Base-by-base conservation (phyloP, 306 rosid genomes). In the Phaseolus lunatus region DNA sequence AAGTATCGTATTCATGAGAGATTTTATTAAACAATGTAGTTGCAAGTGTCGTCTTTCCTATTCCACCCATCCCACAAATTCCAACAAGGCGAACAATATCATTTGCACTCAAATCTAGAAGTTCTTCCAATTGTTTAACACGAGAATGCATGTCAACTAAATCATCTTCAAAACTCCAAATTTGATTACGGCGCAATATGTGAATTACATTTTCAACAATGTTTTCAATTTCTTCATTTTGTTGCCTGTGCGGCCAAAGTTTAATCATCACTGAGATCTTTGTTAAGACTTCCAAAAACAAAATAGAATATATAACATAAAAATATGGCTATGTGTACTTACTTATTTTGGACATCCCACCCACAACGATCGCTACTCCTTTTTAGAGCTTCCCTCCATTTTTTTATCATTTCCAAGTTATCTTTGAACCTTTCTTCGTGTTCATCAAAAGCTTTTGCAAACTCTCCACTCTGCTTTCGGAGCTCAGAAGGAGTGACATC, bases 61-160 rank as follows among this genome's bases (percentile, higher is more conserved):
- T 49, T 14, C 84, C 82, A 10, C 81, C 72, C 82, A 84, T 80
- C 0, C 82, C 82, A 50, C 59, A 15, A 39, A 84, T 64, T 4
- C 84, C 84, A 0, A 68, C 23, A 29, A 16, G 50, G 14, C 76
- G 37, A 56, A 84, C 76, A 71, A 23, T 9, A 56, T 75, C 62
- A 10, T 43, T 18, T 0, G 72, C 29, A 6, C 9, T 23, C 23
- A 70, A 19, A 49, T 5, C 6, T 2, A 84, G 9, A 65, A 24
- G 67, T 2, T 70, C 59, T 65, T 70, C 84, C 10, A 84, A 1
- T 7, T 61, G 14, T 70, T 76, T 50, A 1, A 67, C 43, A 7
- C 14, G 47, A 18, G 78, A 54, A 1, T 53, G 10, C 61, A 63
- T 70, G 41, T 81, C 84, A 63, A 84, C 76, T 18, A 79, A 11